Base-by-base conservation (phyloP, 345 rosid species). In the Bruguiera parviflora region DNA sequence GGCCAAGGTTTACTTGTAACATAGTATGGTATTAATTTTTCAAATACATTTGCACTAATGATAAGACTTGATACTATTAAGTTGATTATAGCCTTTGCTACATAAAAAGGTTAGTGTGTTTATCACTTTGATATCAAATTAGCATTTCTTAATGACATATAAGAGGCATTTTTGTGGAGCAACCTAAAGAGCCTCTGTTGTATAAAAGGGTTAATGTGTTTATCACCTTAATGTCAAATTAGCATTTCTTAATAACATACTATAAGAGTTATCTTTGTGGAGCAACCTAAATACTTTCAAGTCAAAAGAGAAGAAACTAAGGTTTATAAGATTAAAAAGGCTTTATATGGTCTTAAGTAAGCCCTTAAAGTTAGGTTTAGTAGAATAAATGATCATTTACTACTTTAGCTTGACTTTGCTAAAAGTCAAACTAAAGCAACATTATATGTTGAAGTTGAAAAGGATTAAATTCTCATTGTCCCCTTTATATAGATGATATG, bases 141-240 rank as follows among this genome's bases (percentile, higher is more conserved):
- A 27, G 28, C 28, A 27, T 1, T 64, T 43, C 11, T 64, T 3
- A 64, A 64, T 43, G 58, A 39, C n/a, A 7, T n/a, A 8, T 28
- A 49, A 25, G 68, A 24, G 58, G 49, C 7, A 64, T 46, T 6
- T 64, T 21, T 64, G 24, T 64, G 10, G 68, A 64, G 4, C 56
- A 64, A 24, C 58, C 57, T 2, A 9, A 47, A 10, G 25, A 58
- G 67, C 67, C 5, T 2, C 5, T 5, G 0, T 46, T 4, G 33
- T 6, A n/a, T n/a, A 32, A 21, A 47, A 22, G 1, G 28, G 33
- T 5, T 64, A 56, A 21, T 43, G 25, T 16, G 28, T 64, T 5
- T 47, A 8, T 6, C 57, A 64, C 1, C 31, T 64, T 6, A 35
- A 46, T 47, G 55, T 39, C 8, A 47, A 64, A 43, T 27, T 2